These are phyloP conservation scores for Brassica carinata DNA, from an alignment of 345 rosid species.

Conservation along the genomic window DNA sequence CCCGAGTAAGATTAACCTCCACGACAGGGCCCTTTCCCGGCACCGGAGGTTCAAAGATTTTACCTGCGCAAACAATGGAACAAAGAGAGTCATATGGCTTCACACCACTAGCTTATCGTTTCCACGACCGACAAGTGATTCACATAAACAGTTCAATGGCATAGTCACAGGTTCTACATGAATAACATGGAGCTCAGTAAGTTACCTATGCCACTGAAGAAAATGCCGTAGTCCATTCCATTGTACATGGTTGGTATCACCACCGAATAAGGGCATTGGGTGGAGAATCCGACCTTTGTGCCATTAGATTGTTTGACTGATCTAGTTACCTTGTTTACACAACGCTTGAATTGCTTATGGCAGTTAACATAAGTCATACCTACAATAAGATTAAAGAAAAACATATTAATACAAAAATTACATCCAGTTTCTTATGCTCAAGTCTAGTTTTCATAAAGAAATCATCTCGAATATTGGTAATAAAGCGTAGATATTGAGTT, in stretches of 20 bases:
- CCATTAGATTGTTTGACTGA: conserved; percentile 20
- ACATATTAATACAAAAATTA: neutral
- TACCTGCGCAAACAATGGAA: conserved; percentile 27
- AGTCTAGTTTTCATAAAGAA: neutral
- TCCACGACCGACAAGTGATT: neutral
- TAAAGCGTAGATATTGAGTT: neutral
- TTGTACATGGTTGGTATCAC: conserved; percentile 78
- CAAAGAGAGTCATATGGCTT: conserved; percentile 10
- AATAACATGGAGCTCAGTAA: conserved; percentile 42
- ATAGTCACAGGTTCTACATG: neutral
- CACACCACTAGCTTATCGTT: conserved; percentile 1
- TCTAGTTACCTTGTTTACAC: conserved; percentile 64
- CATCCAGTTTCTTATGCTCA: neutral
- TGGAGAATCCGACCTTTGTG: conserved; percentile 69
- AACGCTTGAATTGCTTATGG: conserved; percentile 73
- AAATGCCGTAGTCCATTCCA: conserved; percentile 85
- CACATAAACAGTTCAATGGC: neutral
- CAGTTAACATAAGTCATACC: conserved; percentile 65
- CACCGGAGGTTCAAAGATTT: conserved; percentile 1
- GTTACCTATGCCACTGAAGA: conserved; percentile 63
- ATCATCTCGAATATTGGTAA: neutral
- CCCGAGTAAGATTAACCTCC: conserved; percentile 15
- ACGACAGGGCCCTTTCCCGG: neutral
- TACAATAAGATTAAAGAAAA: conserved; percentile 11
- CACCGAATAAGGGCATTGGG: conserved; percentile 59